Conservation (phyloP, 257 asterid genomes). For the Coffea canephora region DNA sequence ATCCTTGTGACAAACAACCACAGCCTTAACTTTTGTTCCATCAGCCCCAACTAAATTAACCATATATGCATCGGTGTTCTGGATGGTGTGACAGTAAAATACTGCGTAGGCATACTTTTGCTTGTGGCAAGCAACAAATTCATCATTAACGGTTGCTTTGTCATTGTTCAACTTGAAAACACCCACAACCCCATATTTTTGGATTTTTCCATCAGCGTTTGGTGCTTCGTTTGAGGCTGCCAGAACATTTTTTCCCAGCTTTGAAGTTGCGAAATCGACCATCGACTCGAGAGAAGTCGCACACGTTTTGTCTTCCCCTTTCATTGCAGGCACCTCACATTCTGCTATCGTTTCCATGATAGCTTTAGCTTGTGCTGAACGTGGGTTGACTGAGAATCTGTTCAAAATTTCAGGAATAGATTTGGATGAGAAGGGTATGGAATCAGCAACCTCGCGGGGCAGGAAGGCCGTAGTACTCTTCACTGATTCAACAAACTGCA, state of each 20-base stretch:
- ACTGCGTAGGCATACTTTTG: constrained; percentile 66
- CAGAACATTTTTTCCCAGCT: constrained; percentile 46
- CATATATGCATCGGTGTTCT: constrained; percentile 43
- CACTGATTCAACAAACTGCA: constrained; percentile 40
- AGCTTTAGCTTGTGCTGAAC: constrained; percentile 42
- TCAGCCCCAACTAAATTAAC: constrained; percentile 49
- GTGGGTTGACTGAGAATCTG: constrained; percentile 44
- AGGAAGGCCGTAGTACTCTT: constrained; percentile 31
- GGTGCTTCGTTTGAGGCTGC: constrained; percentile 57
- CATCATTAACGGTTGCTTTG: neutral
- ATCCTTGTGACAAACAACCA: constrained; percentile 73
- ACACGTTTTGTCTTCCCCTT: constrained; percentile 65
- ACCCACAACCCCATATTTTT: constrained; percentile 35
- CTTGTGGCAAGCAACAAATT: constrained; percentile 53
- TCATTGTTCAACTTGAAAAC: constrained; percentile 33
- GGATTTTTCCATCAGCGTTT: constrained; percentile 6
- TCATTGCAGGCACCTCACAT: constrained; percentile 50
- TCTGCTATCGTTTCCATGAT: constrained; percentile 54
- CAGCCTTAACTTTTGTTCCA: constrained; percentile 66
- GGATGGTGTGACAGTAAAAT: constrained; percentile 70
- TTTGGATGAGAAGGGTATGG: constrained; percentile 67
- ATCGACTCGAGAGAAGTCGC: constrained; percentile 84
- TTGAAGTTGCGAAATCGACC: constrained; percentile 67
- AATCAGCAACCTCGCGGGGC: constrained; percentile 54
- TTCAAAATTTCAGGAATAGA: constrained; percentile 44